These are phyloP conservation scores for Penicillium parvum DNA, from an alignment of 495 filamentous ascomycete species.

Conservation along the genomic window DNA sequence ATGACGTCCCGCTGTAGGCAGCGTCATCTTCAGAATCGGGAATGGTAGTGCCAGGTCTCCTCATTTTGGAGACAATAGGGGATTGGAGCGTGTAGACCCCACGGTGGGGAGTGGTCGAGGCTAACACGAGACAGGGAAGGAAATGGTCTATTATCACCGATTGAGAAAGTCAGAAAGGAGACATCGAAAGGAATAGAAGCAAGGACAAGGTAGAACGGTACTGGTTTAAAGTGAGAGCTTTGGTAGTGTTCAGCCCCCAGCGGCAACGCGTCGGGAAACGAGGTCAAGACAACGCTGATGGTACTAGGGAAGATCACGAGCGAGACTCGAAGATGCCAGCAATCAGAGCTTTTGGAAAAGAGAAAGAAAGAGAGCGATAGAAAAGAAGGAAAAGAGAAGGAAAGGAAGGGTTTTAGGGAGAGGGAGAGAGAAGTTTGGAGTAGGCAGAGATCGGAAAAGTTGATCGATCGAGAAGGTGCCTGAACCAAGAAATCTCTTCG, in stretches of 20 bases:
- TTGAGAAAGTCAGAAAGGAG: too few species aligned
- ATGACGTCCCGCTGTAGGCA: constrained; percentile 14
- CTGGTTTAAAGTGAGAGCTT: too few species aligned
- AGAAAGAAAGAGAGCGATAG: not conserved
- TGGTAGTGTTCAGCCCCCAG: too few species aligned
- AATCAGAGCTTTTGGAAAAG: not conserved
- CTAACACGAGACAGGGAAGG: not conserved
- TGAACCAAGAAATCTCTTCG: constrained; percentile 27
- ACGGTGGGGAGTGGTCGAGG: not conserved
- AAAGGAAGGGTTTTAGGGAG: not conserved
- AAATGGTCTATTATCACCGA: not conserved
- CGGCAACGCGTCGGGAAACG: too few species aligned
- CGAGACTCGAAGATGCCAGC: not conserved
- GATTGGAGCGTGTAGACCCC: not conserved
- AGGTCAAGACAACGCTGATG: not conserved
- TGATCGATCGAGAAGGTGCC: constrained; percentile 22
- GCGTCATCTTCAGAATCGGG: constrained; percentile 26
- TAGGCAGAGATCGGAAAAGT: constrained; percentile 1
- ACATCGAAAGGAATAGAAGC: too few species aligned
- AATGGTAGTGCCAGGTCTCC: constrained; percentile 6
- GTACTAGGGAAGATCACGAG: too few species aligned
- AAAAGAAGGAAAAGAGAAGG: constrained; percentile 2
- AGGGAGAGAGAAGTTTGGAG: constrained; percentile 9
- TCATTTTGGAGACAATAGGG: constrained; percentile 9
- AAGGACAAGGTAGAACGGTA: too few species aligned